Evolutionary conservation across 192 early-diverging fungal genomes (phyloP).

Genomic region (Globomyces pollinis-pini): DNA sequence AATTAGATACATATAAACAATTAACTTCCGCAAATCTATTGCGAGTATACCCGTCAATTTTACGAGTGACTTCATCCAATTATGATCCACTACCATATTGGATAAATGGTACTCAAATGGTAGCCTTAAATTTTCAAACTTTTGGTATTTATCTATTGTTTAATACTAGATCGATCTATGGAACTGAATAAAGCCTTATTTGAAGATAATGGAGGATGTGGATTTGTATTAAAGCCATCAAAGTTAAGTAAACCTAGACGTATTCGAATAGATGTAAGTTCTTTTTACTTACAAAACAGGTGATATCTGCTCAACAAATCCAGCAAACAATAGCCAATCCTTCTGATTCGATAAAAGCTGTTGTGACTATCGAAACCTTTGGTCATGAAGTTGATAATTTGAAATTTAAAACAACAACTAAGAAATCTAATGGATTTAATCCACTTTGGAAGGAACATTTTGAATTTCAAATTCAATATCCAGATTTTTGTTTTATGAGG

Average conservation of each 20-base stretch:
- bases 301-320: conserved; percentile 65
- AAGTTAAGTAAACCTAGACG: not conserved
- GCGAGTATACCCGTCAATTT: conserved; percentile 72
- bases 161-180: conserved; percentile 56
- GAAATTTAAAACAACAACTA: conserved; percentile 44
- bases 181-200: conserved; percentile 86
- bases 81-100: conserved; percentile 79
- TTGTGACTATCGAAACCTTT: conserved; percentile 53
- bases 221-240: conserved; percentile 75
- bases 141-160: conserved; percentile 34
- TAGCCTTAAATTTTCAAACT: conserved; percentile 85
- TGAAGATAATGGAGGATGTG: conserved; percentile 54
- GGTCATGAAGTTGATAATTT: conserved; percentile 26
- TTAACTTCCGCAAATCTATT: conserved; percentile 56
- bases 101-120: conserved; percentile 74
- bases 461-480: conserved; percentile 25
- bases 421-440: conserved; percentile 42
- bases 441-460: conserved; percentile 44
- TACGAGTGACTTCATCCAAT: conserved; percentile 75
- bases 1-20: conserved; percentile 41
- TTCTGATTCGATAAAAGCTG: conserved; percentile 44
- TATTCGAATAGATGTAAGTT: not conserved
- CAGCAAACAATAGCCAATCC: conserved; percentile 51
- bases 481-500: conserved; percentile 37
- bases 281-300: conserved; percentile 19